Conservation (phyloP, 768 basidiomycete genomes). For the Boletus subcaerulescens region DNA sequence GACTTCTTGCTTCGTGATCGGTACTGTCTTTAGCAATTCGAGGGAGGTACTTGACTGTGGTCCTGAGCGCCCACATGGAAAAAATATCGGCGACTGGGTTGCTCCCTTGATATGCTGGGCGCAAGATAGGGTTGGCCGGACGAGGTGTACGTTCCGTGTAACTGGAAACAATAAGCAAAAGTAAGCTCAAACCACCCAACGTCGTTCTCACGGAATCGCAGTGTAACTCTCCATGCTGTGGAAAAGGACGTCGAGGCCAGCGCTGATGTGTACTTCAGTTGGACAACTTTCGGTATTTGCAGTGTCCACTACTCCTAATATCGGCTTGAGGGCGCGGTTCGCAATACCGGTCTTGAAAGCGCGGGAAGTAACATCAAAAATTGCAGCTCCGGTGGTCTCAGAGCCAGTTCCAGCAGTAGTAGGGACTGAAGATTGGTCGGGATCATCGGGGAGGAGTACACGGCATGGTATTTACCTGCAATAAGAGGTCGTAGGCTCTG, state of each 20-base stretch:
- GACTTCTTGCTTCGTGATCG: conserved; percentile 79
- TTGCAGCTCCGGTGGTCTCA: conserved; percentile 93
- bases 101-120: conserved; percentile 92
- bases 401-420: conserved; percentile 88
- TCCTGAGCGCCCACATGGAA: conserved; percentile 88
- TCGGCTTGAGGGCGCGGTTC: conserved; percentile 85
- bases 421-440: conserved; percentile 41
- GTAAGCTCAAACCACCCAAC: not conserved
- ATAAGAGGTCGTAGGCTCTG: conserved; percentile 79
- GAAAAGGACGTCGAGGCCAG: conserved; percentile 95
- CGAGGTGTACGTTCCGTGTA: conserved; percentile 89
- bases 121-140: conserved; percentile 83
- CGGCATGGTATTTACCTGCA: conserved; percentile 47
- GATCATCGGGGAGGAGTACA: not conserved
- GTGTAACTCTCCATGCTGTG: conserved; percentile 95
- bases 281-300: conserved; percentile 91
- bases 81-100: conserved; percentile 97
- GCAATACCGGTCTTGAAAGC: conserved; percentile 98
- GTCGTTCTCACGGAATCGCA: conserved; percentile 72
- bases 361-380: conserved; percentile 87
- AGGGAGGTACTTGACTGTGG: conserved; percentile 86
- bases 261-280: conserved; percentile 86
- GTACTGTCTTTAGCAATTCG: conserved; percentile 75
- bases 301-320: conserved; percentile 84
- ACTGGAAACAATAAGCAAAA: conserved; percentile 36